A percentile compares a stretch with the other conserved stretches of the same genome.
Conservation (phyloP, 2,329 filamentous ascomycete species). For the Fusarium mundagurra region DNA sequence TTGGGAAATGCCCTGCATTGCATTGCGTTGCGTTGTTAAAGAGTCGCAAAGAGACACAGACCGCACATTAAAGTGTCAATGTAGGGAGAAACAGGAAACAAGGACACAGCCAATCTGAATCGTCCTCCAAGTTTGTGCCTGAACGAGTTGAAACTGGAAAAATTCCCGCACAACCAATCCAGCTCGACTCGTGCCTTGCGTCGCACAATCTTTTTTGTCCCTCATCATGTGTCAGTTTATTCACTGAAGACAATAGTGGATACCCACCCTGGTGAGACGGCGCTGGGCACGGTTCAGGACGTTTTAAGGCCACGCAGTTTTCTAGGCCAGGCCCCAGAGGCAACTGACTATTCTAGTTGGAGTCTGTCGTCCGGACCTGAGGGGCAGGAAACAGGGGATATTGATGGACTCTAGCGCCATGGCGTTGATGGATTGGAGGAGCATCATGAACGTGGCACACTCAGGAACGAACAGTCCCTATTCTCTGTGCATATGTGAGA, state of each 20-base stretch:
- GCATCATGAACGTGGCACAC: constrained; percentile 39
- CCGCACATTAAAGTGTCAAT: constrained; percentile 9
- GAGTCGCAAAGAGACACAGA: not conserved
- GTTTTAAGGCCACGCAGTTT: constrained; percentile 23
- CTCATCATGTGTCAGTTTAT: not conserved
- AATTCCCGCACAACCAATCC: constrained; percentile 36
- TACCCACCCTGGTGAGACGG: constrained; percentile 10
- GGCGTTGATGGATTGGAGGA: constrained; percentile 32
- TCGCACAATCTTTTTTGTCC: constrained; percentile 4
- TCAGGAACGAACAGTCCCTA: constrained; percentile 12
- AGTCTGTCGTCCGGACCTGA: not conserved
- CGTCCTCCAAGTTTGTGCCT: not conserved
- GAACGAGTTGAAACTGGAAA: constrained; percentile 10
- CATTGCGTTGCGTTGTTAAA: constrained; percentile 1
- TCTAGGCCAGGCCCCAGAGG: constrained; percentile 5
- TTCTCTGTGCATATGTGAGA: not conserved
- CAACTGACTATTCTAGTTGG: constrained; percentile 1
- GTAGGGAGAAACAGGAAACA: constrained; percentile 15
- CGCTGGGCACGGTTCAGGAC: constrained; percentile 19
- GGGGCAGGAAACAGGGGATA: constrained; percentile 16
- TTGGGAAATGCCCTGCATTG: constrained; percentile 21
- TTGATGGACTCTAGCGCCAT: constrained; percentile 32
- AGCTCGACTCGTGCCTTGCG: constrained; percentile 33
- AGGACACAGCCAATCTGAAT: constrained; percentile 4
- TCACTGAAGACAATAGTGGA: not conserved